Percentiles rank a stretch among this genome's conserved stretches.
Evolutionary conservation across 2,329 filamentous ascomycete species (phyloP).

Genomic region (Fusarium multiceps): DNA sequence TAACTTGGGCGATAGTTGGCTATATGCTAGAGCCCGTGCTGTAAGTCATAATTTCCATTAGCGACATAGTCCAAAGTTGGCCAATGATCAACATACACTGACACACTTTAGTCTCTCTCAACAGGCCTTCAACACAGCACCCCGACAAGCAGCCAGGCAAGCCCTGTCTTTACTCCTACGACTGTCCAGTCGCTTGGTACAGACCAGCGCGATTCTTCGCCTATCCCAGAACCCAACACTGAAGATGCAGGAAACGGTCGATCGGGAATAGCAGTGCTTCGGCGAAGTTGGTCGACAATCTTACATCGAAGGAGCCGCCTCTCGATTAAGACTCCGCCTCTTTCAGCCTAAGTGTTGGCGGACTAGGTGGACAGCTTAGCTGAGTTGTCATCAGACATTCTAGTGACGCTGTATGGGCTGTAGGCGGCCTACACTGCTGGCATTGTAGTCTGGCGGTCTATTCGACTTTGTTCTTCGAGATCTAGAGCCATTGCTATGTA

Average conservation of each 20-base stretch:
- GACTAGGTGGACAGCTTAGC: background rate
- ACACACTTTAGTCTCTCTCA: background rate
- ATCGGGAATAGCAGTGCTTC: background rate
- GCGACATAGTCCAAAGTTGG: background rate
- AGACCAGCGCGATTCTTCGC: background rate
- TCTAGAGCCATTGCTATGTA: background rate
- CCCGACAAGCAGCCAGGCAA: accelerated
- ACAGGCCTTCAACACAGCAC: background rate
- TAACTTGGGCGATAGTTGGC: background rate
- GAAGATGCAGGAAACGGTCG: accelerated
- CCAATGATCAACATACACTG: background rate
- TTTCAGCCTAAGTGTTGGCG: background rate
- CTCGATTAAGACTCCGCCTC: background rate
- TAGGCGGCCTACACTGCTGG: too few species aligned
- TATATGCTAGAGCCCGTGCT: background rate
- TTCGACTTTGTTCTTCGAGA: background rate
- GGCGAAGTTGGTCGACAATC: background rate
- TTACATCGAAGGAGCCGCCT: background rate
- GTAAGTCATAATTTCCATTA: background rate
- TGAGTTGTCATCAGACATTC: background rate
- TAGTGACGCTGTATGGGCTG: background rate
- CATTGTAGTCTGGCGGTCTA: background rate
- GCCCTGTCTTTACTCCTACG: too few species aligned
- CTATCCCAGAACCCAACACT: accelerated
- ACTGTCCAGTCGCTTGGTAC: accelerated